phyloP scores from a whole-genome alignment of 495 filamentous ascomycete species.

The Penicillium argentinense region DNA sequence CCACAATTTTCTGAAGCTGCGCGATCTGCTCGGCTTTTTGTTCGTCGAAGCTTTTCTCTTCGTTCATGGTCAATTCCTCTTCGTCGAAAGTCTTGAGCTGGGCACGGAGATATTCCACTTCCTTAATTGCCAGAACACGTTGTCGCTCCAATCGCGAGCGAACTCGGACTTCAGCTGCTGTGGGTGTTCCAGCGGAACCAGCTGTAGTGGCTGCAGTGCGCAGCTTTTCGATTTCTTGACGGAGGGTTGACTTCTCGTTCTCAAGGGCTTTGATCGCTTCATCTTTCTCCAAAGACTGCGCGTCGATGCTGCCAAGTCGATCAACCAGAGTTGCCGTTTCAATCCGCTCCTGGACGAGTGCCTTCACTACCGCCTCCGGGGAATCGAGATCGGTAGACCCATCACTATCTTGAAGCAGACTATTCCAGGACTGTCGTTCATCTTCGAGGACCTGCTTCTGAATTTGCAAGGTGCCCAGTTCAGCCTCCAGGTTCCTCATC shows the following conservation, averaged over 20 bases:
- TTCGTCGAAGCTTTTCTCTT: constrained; percentile 69
- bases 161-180: constrained; percentile 50
- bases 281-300: constrained; percentile 79
- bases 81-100: constrained; percentile 89
- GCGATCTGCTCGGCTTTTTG: constrained; percentile 73
- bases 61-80: constrained; percentile 83
- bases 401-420: constrained; percentile 72
- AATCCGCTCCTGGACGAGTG: constrained; percentile 76
- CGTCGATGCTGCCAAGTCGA: constrained; percentile 71
- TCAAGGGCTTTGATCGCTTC: constrained; percentile 71
- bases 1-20: constrained; percentile 80
- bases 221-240: constrained; percentile 68
- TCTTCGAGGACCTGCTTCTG: constrained; percentile 88
- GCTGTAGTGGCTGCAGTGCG: constrained; percentile 33
- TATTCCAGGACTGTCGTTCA: constrained; percentile 81
- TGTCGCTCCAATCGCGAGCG: constrained; percentile 82
- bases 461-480: constrained; percentile 74
- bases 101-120: constrained; percentile 89
- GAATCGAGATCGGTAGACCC: constrained; percentile 73
- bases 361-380: constrained; percentile 83
- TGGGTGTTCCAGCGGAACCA: constrained; percentile 33
- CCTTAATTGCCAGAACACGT: constrained; percentile 78
- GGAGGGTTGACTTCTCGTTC: constrained; percentile 58
- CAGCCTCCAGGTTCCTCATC: constrained; percentile 69
- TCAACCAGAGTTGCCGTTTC: constrained; percentile 77